Evolutionary conservation across 2,329 filamentous ascomycete genomes (phyloP).

Genomic region (Penicillium sp.): DNA sequence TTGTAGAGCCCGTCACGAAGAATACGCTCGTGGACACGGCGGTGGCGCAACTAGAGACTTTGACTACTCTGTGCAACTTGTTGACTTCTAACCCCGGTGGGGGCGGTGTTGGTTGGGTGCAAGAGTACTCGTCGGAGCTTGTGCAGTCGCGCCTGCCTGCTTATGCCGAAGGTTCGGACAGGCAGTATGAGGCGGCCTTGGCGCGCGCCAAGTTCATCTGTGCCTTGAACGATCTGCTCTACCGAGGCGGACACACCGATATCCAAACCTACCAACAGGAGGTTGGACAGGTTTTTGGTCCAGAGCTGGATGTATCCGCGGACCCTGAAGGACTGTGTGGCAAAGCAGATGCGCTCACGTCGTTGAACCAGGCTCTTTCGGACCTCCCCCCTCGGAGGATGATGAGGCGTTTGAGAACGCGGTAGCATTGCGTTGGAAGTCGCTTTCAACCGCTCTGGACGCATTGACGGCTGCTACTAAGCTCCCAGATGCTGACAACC

Average conservation of each 20-base stretch:
- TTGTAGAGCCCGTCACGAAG: constrained; percentile 66
- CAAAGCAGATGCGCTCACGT: constrained; percentile 58
- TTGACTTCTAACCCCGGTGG: constrained; percentile 43
- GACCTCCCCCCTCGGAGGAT: constrained; percentile 33
- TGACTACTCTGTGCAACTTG: constrained; percentile 53
- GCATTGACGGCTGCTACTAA: constrained; percentile 54
- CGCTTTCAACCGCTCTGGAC: constrained; percentile 53
- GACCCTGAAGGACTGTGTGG: constrained; percentile 54
- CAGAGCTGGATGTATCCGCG: constrained; percentile 41
- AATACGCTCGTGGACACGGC: constrained; percentile 67
- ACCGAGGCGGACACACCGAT: constrained; percentile 52
- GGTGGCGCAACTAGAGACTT: constrained; percentile 61
- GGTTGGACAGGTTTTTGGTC: constrained; percentile 43
- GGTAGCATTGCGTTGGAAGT: constrained; percentile 51
- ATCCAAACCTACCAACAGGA: constrained; percentile 54
- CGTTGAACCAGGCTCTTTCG: constrained; percentile 52
- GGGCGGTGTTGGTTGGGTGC: constrained; percentile 55
- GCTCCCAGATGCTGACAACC: constrained; percentile 50
- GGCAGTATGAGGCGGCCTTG: constrained; percentile 54
- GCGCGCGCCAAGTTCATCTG: constrained; percentile 58
- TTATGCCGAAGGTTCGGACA: constrained; percentile 50
- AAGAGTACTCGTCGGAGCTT: constrained; percentile 56
- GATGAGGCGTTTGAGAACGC: constrained; percentile 32
- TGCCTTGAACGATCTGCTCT: constrained; percentile 58
- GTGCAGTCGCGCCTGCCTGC: constrained; percentile 54